Evolutionary conservation across 1,139 yeast genomes (phyloP).

Genomic region (Taiozyma onychis): DNA sequence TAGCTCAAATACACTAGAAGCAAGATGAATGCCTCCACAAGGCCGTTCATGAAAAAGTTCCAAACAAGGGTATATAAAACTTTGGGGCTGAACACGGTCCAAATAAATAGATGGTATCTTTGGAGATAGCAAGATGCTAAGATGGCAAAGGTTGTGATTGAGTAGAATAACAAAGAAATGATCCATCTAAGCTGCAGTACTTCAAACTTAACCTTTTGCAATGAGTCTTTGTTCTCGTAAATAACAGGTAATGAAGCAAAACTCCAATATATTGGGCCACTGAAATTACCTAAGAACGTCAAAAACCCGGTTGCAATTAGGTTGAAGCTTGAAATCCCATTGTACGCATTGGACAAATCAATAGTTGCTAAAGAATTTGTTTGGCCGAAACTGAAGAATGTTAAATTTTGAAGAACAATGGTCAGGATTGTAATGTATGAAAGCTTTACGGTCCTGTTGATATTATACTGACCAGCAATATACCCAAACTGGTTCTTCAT

Average conservation of each 20-base stretch:
- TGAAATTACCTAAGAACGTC: constrained; percentile 78
- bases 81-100: constrained; percentile 98
- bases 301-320: constrained; percentile 69
- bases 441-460: constrained; percentile 1
- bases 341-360: constrained; percentile 86
- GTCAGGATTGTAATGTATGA: constrained; percentile 18
- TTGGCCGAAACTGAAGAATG: constrained; percentile 85
- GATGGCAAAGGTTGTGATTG: constrained; percentile 52
- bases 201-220: constrained; percentile 30
- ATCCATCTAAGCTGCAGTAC: constrained; percentile 34
- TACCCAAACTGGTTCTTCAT: constrained; percentile 27
- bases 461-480: constrained; percentile 4
- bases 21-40: neutral
- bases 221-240: constrained; percentile 29
- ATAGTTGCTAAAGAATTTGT: constrained; percentile 90
- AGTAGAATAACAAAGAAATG: constrained; percentile 43
- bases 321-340: constrained; percentile 70
- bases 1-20: neutral
- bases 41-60: constrained; percentile 46
- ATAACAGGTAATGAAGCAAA: constrained; percentile 44
- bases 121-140: constrained; percentile 66
- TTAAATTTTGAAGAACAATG: constrained; percentile 55
- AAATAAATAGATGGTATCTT: constrained; percentile 83
- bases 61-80: constrained; percentile 76
- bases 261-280: constrained; percentile 83